phyloP scores from a whole-genome alignment of 2,329 filamentous ascomycete genomes.

The Rasamsonia emersonii region DNA sequence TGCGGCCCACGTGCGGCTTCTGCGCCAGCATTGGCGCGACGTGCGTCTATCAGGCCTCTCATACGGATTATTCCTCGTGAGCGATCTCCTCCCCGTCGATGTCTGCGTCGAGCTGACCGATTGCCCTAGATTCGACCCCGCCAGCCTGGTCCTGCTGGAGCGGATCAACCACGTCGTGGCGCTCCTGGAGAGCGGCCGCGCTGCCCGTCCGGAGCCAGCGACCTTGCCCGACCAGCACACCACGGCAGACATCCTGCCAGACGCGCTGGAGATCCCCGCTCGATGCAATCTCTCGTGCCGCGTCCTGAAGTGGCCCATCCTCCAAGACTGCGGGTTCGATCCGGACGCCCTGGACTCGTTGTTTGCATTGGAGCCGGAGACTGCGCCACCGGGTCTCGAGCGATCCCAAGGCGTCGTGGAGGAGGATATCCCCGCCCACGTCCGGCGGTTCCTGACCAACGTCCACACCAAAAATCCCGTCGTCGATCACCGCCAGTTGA shows the following conservation, averaged over 20 bases:
- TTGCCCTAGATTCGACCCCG: neutral
- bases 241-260: neutral
- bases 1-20: constrained; percentile 1
- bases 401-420: no score
- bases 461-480: no score
- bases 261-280: constrained; percentile 1
- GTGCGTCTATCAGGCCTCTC: constrained; percentile 1
- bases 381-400: no score
- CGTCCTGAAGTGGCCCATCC: constrained; percentile 4
- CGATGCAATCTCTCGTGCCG: neutral
- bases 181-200: constrained; percentile 1
- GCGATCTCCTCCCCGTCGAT: no score
- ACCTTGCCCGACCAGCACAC: neutral
- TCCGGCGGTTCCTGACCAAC: no score
- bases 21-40: neutral
- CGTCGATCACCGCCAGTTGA: no score
- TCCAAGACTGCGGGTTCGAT: no score
- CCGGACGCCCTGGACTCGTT: no score
- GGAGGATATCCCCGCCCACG: no score
- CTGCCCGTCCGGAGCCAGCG: neutral
- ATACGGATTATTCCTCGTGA: constrained; percentile 1
- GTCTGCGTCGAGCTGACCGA: neutral
- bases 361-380: no score
- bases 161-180: constrained; percentile 3
- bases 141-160: constrained; percentile 3